phyloP scores from a whole-genome alignment of 2,329 filamentous ascomycete genomes.

The Sclerotinia minor region DNA sequence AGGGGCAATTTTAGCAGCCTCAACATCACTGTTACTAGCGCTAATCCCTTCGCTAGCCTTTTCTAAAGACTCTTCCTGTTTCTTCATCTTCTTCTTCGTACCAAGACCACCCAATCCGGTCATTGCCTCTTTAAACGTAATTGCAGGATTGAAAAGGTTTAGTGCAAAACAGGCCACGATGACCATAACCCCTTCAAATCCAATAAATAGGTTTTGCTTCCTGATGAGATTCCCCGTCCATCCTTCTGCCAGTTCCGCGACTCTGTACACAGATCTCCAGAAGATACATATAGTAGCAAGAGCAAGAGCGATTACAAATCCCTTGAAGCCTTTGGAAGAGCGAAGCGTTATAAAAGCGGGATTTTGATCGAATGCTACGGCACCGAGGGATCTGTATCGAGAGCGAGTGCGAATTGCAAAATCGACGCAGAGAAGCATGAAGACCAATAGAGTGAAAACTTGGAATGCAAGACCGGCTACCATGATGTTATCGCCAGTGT shows the following conservation, averaged over 20 bases:
- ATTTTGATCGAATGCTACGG: slow-evolving; percentile 31
- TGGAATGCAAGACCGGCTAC: slow-evolving; percentile 64
- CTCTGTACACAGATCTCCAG: slow-evolving; percentile 57
- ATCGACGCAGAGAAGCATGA: slow-evolving; percentile 50
- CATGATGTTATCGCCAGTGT: slow-evolving; percentile 60
- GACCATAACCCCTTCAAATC: slow-evolving; percentile 37
- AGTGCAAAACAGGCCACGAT: slow-evolving; percentile 33
- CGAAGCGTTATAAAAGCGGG: slow-evolving; percentile 29
- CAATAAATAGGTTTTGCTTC: slow-evolving; percentile 39
- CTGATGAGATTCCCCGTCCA: slow-evolving; percentile 47
- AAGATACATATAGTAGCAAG: slow-evolving; percentile 57
- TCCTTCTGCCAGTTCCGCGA: slow-evolving; percentile 51
- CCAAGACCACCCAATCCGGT: slow-evolving; percentile 26
- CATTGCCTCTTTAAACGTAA: slow-evolving; percentile 28
- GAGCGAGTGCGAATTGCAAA: slow-evolving; percentile 33
- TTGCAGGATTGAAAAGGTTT: slow-evolving; percentile 46
- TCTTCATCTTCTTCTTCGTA: slow-evolving; percentile 25
- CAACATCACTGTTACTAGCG: slow-evolving; percentile 23
- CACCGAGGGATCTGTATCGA: slow-evolving; percentile 43
- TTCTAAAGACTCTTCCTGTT: slow-evolving; percentile 9
- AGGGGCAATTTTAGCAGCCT: slow-evolving; percentile 7
- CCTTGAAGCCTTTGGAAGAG: slow-evolving; percentile 33
- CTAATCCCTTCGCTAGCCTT: slow-evolving; percentile 14
- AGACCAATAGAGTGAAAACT: slow-evolving; percentile 54
- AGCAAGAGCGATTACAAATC: slow-evolving; percentile 41